These are phyloP conservation scores for Pichia sp. DNA, from an alignment of 1,139 yeast genomes.

Conservation along the genomic window DNA sequence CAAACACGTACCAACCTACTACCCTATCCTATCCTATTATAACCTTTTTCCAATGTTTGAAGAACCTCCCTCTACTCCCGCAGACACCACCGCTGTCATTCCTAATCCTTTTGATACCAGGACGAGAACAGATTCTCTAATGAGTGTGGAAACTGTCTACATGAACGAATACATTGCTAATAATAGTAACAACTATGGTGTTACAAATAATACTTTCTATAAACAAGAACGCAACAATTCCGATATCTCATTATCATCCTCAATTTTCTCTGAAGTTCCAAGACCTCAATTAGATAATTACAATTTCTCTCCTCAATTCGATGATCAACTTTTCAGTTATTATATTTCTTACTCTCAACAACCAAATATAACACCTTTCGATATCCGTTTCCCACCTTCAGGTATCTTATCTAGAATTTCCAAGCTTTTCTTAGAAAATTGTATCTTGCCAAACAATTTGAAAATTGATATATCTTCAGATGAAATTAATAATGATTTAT, in stretches of 20 bases:
- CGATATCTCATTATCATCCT: slow-evolving; percentile 22
- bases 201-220: not conserved
- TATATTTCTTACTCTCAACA: slow-evolving; percentile 31
- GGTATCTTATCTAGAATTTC: slow-evolving; percentile 35
- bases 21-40: not conserved
- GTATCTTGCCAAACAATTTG: slow-evolving; percentile 20
- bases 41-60: not conserved
- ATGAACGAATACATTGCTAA: slow-evolving; percentile 8
- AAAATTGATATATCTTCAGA: slow-evolving; percentile 28
- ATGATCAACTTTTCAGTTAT: slow-evolving; percentile 28
- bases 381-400: slow-evolving; percentile 35
- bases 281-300: slow-evolving; percentile 20
- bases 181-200: too few species aligned
- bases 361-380: slow-evolving; percentile 38
- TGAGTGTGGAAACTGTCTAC: slow-evolving; percentile 17
- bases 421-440: slow-evolving; percentile 28
- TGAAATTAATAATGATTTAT: slow-evolving; percentile 25
- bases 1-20: not conserved
- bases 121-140: slow-evolving; percentile 19
- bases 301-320: slow-evolving; percentile 30
- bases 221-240: not conserved
- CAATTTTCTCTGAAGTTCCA: slow-evolving; percentile 18
- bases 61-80: not conserved
- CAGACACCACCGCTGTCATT: too few species aligned
- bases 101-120: not conserved